Base-by-base conservation (phyloP, 148 eudicot species). In the Agrostemma githago region DNA sequence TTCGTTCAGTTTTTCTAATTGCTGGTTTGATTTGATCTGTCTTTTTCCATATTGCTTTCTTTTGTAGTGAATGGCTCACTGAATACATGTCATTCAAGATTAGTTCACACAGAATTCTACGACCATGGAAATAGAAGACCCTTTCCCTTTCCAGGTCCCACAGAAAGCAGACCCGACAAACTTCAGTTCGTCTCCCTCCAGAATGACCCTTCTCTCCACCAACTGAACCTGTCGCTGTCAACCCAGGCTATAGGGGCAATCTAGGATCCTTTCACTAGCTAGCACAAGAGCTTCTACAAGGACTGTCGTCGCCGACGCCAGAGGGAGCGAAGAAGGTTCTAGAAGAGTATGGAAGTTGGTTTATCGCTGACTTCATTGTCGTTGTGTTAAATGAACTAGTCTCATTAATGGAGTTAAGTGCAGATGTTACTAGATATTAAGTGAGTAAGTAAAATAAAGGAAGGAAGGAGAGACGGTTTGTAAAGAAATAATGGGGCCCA, bases 231-330 rank as follows among this genome's bases (percentile, higher is more conserved):
- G 7, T 77, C 85, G 15, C 76, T 78, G 10, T 73, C 80, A 8
- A 68, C 84, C n/a, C 83, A 77, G 63, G 34, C 21, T 64, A 56
- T 51, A 17, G 40, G 77, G 62, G 41, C 81, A 85, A 74, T 84
- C 87, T 74, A 79, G 81, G 73, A 82, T 79, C 69, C 76, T 84
- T 71, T 70, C 72, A 21, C 87, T 85, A 0, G 87, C 87, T 85
- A 0, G 87, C 85, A 8, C 83, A 82, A 56, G 85, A 84, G 66
- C 75, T 84, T 42, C 81, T 84, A 0, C 76, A 77, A 2, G 87
- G 66, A 12, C 74, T 84, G 64, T 79, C 83, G 4, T 6, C 34
- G 34, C 34, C 26, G 75, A 4, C 15, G 40, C 5, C 3, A 0
- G 26, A 8, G 66, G 77, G 1, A 62, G 34, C 0, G 63, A 70